Evolutionary conservation across 2,329 filamentous ascomycete species (phyloP).

Genomic region (Teratosphaeria pseudoeucalypti): DNA sequence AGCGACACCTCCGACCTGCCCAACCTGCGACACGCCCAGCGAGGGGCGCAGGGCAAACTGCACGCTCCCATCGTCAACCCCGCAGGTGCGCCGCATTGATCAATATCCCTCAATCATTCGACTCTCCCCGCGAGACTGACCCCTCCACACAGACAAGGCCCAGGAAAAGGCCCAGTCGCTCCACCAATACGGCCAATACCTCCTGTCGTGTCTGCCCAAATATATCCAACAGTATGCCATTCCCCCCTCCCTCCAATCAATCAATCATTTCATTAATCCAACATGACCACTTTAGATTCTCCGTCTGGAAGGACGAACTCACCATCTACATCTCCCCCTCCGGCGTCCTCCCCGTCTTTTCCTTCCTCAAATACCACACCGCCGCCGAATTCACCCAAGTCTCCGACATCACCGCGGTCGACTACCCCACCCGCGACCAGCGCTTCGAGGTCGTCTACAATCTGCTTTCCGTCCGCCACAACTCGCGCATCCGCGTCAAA

Average conservation of each 20-base stretch:
- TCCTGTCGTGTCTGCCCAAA: constrained; percentile 94
- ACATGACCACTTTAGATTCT: constrained; percentile 49
- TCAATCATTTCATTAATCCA: background rate
- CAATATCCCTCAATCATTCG: background rate
- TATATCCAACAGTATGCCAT: constrained; percentile 73
- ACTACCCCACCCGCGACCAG: constrained; percentile 90
- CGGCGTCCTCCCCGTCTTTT: constrained; percentile 82
- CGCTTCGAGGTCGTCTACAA: constrained; percentile 99
- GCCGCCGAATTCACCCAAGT: constrained; percentile 93
- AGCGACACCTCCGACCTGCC: constrained; percentile 32
- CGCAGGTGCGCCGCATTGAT: constrained; percentile 30
- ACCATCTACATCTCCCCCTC: constrained; percentile 65
- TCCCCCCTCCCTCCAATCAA: background rate
- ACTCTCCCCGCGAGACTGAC: background rate
- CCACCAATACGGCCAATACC: constrained; percentile 90
- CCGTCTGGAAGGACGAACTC: constrained; percentile 98
- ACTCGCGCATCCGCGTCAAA: constrained; percentile 93
- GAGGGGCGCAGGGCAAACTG: constrained; percentile 43
- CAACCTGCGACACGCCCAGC: constrained; percentile 35
- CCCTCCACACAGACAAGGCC: constrained; percentile 58
- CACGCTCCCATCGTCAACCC: constrained; percentile 78
- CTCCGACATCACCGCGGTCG: constrained; percentile 84
- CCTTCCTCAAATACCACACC: constrained; percentile 95
- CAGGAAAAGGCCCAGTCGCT: constrained; percentile 74
- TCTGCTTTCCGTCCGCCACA: constrained; percentile 87